phyloP scores from a whole-genome alignment of 352 stramenopile species.

The Sclerospora graminicola region DNA sequence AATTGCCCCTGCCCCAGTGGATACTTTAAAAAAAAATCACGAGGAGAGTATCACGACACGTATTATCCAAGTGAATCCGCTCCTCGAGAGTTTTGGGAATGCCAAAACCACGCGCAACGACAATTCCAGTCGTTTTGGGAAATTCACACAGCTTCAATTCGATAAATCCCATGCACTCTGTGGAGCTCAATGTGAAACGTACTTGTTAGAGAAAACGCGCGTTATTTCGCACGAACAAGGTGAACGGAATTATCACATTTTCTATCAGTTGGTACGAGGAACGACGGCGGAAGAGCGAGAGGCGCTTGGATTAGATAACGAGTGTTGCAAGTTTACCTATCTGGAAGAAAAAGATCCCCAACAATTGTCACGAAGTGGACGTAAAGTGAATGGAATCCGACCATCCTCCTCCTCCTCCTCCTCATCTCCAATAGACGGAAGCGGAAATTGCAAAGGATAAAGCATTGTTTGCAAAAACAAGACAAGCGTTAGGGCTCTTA shows the following conservation, averaged over 20 bases:
- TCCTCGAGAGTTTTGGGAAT: conserved; percentile 98
- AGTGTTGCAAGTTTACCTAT: conserved; percentile 35
- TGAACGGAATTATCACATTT: conserved; percentile 96
- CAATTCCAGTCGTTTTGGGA: conserved; percentile 94
- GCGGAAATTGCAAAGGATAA: conserved; percentile 26
- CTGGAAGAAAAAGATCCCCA: conserved; percentile 28
- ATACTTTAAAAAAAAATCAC: conserved; percentile 5
- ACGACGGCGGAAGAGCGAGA: conserved; percentile 30
- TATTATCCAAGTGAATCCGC: conserved; percentile 95
- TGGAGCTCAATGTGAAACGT: conserved; percentile 91
- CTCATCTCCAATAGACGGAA: conserved; percentile 23
- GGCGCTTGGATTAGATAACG: conserved; percentile 27
- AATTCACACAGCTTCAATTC: conserved; percentile 95
- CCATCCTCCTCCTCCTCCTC: conserved; percentile 1
- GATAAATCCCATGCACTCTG: conserved; percentile 55
- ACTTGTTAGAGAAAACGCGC: conserved; percentile 94
- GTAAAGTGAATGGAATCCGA: conserved; percentile 6
- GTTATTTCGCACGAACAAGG: conserved; percentile 85
- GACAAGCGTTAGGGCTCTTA: conserved; percentile 44
- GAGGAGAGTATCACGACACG: conserved; percentile 55
- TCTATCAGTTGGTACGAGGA: conserved; percentile 85
- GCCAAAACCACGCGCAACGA: conserved; percentile 95
- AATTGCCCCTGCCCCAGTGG: conserved; percentile 30
- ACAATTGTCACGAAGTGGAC: conserved; percentile 11
- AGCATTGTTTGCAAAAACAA: conserved; percentile 55